phyloP scores from a whole-genome alignment of 1,139 yeast species.

The Diutina ranongensis region DNA sequence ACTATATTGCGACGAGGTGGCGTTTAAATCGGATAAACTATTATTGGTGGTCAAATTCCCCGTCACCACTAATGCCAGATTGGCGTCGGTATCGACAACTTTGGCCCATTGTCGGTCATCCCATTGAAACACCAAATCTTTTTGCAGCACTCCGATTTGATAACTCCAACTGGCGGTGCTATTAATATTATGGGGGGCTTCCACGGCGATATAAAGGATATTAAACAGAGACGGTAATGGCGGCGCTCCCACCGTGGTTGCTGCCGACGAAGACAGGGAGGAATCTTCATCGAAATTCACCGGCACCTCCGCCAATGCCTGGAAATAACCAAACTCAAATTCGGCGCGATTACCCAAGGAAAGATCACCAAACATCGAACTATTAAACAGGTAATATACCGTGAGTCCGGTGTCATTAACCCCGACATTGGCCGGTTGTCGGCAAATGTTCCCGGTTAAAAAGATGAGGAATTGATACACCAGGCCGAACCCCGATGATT shows the following conservation, averaged over 20 bases:
- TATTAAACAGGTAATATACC: conserved; percentile 40
- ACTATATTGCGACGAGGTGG: conserved; percentile 26
- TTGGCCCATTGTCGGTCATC: conserved; percentile 47
- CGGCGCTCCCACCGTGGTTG: conserved; percentile 31
- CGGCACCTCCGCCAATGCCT: conserved; percentile 38
- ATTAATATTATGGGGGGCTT: conserved; percentile 32
- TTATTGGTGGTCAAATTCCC: conserved; percentile 30
- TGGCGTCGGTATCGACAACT: conserved; percentile 64
- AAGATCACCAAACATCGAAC: conserved; percentile 23
- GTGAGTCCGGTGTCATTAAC: conserved; percentile 23
- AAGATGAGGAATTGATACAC: conserved; percentile 44
- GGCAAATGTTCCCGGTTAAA: conserved; percentile 49
- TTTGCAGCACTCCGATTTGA: conserved; percentile 60
- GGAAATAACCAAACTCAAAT: conserved; percentile 40
- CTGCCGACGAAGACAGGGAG: conserved; percentile 29
- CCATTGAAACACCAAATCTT: conserved; percentile 59
- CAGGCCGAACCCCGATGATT: conserved; percentile 34
- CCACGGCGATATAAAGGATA: conserved; percentile 38
- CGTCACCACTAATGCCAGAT: conserved; percentile 58
- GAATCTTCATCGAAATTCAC: conserved; percentile 10
- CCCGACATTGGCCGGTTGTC: conserved; percentile 26
- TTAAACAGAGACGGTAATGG: conserved; percentile 9
- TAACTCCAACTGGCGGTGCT: conserved; percentile 40
- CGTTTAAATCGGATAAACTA: conserved; percentile 14
- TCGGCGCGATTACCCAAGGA: conserved; percentile 21